These are phyloP conservation scores for Fremontodendron californicum DNA, from an alignment of 345 rosid genomes.

Conservation along the genomic window DNA sequence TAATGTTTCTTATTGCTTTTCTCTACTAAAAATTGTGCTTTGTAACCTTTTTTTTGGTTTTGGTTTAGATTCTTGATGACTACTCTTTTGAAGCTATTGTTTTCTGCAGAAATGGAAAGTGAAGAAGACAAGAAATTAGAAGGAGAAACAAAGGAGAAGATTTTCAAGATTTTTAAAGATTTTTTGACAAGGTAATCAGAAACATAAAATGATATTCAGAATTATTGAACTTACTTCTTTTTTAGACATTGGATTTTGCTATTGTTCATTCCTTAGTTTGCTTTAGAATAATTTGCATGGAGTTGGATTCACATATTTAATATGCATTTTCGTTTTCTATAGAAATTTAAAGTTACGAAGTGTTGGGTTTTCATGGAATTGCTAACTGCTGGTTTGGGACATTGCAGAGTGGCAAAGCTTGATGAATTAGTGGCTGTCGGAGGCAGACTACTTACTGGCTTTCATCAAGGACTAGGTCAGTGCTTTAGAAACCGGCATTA, in stretches of 20 bases:
- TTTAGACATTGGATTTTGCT: neutral
- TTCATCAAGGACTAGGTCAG: too few relatives aligned
- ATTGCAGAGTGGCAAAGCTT: too few relatives aligned
- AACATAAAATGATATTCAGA: neutral
- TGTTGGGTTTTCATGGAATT: too few relatives aligned
- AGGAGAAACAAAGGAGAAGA: constrained; percentile 28
- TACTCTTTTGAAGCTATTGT: neutral
- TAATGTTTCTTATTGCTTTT: neutral
- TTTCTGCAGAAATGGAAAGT: constrained; percentile 18
- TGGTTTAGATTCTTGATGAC: neutral
- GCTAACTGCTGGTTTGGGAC: too few relatives aligned
- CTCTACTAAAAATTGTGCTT: neutral
- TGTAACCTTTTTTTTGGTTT: neutral
- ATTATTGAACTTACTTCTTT: neutral
- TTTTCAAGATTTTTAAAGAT: constrained; percentile 37
- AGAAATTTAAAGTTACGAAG: too few relatives aligned
- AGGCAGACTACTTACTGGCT: too few relatives aligned
- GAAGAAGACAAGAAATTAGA: constrained; percentile 21
- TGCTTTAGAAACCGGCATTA: too few relatives aligned
- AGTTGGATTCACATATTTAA: too few relatives aligned
- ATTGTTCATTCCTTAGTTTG: neutral
- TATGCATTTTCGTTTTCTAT: too few relatives aligned
- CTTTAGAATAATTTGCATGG: too few relatives aligned
- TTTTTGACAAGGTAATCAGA: constrained; percentile 46
- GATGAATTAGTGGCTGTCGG: too few relatives aligned